Evolutionary conservation across 2,329 filamentous ascomycete species (phyloP), one percentile per base, ranked within the genome.

Genomic region (Lachnellula occidentalis): DNA sequence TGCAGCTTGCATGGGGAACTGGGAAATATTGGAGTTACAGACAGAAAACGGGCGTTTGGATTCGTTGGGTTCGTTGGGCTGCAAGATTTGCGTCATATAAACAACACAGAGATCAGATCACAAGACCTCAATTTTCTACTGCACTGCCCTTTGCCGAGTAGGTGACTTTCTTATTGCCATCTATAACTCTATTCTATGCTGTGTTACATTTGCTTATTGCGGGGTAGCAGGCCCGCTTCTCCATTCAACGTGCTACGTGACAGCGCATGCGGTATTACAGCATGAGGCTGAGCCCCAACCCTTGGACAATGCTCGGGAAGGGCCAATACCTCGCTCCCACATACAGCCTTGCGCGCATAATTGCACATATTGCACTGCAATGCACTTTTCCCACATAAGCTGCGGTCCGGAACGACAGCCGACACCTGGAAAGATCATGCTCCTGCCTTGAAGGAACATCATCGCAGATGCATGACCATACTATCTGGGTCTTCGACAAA

Each of bases 381-480:
- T 27, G 22, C 41, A 15, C 9, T 31, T 31, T 2, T 37, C 21
- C 37, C 45, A 36, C 24, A 43, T 21, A 8, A 8, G 41, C 34
- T 27, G 36, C 34, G 24, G 45, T 22, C 45, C 45, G 54, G 54
- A 41, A 46, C 11, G 9, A 17, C 19, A 27, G 34, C 50, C 34
- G 50, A 36, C 45, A 37, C 19, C 48, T 19, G 21, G 24, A n/a
- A n/a, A 34, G 21, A 12, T 21, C 27, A 49, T 51, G 50, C 24
- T 27, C 42, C 41, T 22, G 19, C 21, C 7, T 12, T 50, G 48
- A 17, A 34, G 14, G 43, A 11, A 11, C n/a, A 27, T 76, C 77
- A 96, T 72, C 84, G 79, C 69, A 96, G 72, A 69, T 88, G 86
- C 70, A 95, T 79, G 60, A 96, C 76, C 90, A 97, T 95, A 54